phyloP scores from a whole-genome alignment of 2,329 filamentous ascomycete genomes.

The Zasmidium angulare region DNA sequence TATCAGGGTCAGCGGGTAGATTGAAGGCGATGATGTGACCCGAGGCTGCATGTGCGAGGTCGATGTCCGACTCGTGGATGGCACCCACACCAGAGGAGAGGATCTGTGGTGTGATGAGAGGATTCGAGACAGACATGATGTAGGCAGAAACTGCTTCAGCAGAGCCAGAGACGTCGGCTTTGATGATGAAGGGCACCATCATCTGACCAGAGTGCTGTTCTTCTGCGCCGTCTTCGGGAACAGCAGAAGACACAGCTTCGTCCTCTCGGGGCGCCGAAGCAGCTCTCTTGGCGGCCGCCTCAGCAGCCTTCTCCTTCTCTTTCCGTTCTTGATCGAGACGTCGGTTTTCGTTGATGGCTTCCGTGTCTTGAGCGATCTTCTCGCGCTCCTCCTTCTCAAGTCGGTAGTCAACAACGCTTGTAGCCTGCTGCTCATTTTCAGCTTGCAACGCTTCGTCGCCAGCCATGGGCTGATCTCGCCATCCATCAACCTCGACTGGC shows the following conservation, averaged over 20 bases:
- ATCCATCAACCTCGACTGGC: slow-evolving; percentile 91
- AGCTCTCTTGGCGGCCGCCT: slow-evolving; percentile 31
- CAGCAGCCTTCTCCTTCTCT: slow-evolving; percentile 56
- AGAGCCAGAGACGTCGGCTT: slow-evolving; percentile 89
- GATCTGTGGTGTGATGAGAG: slow-evolving; percentile 76
- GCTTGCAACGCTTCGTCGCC: slow-evolving; percentile 88
- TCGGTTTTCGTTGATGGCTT: slow-evolving; percentile 72
- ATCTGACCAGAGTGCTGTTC: slow-evolving; percentile 51
- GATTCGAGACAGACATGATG: slow-evolving; percentile 75
- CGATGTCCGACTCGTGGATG: slow-evolving; percentile 82
- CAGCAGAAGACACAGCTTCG: slow-evolving; percentile 25
- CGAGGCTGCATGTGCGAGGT: slow-evolving; percentile 75
- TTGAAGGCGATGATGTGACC: slow-evolving; percentile 88
- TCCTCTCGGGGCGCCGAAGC: slow-evolving; percentile 11
- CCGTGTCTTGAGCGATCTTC: slow-evolving; percentile 65
- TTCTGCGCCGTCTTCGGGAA: slow-evolving; percentile 29
- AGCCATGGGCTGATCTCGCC: slow-evolving; percentile 81
- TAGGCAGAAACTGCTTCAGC: slow-evolving; percentile 84
- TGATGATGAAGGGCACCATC: slow-evolving; percentile 78
- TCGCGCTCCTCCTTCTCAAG: slow-evolving; percentile 68
- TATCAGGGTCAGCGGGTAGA: slow-evolving; percentile 61
- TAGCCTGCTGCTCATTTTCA: slow-evolving; percentile 72
- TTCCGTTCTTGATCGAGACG: slow-evolving; percentile 59
- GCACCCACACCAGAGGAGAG: slow-evolving; percentile 76
- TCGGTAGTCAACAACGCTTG: slow-evolving; percentile 74